These are phyloP conservation scores for Cynanchum wilfordii DNA, from an alignment of 257 asterid species.

Conservation along the genomic window DNA sequence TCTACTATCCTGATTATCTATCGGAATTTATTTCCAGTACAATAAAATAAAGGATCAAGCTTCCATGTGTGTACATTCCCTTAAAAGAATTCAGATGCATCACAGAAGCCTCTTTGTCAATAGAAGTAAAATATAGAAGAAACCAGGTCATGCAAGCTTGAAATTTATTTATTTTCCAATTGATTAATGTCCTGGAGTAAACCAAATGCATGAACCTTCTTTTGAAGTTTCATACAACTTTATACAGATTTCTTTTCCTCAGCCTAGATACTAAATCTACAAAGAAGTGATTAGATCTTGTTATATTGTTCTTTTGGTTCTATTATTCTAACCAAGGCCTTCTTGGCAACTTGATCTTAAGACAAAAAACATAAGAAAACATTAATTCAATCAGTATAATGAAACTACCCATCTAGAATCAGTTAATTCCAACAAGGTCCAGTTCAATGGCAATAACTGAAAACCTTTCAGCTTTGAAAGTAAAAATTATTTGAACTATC, in stretches of 20 bases:
- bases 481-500: background rate
- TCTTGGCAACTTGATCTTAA: background rate
- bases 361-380: background rate
- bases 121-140: background rate
- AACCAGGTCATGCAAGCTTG: background rate
- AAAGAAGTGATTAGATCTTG: background rate
- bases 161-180: background rate
- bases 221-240: background rate
- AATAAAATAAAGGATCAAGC: background rate
- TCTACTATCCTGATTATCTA: background rate
- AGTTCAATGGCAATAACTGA: background rate
- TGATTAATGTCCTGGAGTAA: background rate
- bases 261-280: background rate
- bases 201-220: background rate
- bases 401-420: background rate
- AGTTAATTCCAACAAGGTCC: background rate
- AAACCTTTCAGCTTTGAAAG: background rate
- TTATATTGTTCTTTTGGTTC: background rate
- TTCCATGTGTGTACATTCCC: background rate
- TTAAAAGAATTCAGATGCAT: background rate
- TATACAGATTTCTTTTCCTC: background rate
- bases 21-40: background rate
- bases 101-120: background rate
- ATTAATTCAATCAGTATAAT: background rate
- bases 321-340: background rate